Percentiles rank a stretch among this genome's conserved stretches.
These are phyloP conservation scores for Chytridium lagenaria DNA, from an alignment of 371 early-diverging fungal genomes.

Conservation along the genomic window DNA sequence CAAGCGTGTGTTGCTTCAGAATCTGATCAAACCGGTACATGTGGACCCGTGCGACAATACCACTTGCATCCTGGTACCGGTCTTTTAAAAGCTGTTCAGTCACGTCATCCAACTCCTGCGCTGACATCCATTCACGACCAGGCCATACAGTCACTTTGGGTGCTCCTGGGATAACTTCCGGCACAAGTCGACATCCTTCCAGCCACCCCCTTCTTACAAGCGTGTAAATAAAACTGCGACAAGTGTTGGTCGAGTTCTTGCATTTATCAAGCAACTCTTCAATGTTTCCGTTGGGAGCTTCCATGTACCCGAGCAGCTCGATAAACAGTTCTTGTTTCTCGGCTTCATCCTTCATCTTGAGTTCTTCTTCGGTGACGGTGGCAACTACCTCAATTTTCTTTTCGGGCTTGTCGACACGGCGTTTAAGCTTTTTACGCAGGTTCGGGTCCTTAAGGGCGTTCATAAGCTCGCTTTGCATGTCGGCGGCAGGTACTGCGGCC, in stretches of 20 bases:
- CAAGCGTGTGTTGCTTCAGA: conserved; percentile 43
- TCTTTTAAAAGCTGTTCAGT: conserved; percentile 35
- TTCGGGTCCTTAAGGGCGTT: conserved; percentile 41
- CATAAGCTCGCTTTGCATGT: conserved; percentile 40
- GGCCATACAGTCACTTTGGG: conserved; percentile 45
- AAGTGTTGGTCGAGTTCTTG: conserved; percentile 38
- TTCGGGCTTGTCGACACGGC: conserved; percentile 25
- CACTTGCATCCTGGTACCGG: conserved; percentile 24
- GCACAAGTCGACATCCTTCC: conserved; percentile 40
- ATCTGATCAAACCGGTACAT: conserved; percentile 55
- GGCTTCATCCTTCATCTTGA: conserved; percentile 27
- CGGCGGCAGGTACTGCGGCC: conserved; percentile 33
- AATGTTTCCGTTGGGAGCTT: conserved; percentile 53
- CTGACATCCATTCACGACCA: conserved; percentile 47
- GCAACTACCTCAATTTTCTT: conserved; percentile 20
- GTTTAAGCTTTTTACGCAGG: conserved; percentile 38
- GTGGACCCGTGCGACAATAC: conserved; percentile 39
- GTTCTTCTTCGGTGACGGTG: conserved; percentile 34
- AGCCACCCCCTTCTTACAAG: conserved; percentile 50
- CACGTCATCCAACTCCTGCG: conserved; percentile 43
- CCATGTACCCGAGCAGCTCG: conserved; percentile 55
- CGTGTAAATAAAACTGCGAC: conserved; percentile 51
- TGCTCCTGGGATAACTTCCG: conserved; percentile 24
- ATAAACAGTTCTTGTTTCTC: conserved; percentile 45
- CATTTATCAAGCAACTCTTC: conserved; percentile 50